Percentiles rank a stretch among this genome's conserved stretches.
These are phyloP conservation scores for Tetrahymena malaccensis DNA, from an alignment of 73 alveolate species.

Conservation along the genomic window DNA sequence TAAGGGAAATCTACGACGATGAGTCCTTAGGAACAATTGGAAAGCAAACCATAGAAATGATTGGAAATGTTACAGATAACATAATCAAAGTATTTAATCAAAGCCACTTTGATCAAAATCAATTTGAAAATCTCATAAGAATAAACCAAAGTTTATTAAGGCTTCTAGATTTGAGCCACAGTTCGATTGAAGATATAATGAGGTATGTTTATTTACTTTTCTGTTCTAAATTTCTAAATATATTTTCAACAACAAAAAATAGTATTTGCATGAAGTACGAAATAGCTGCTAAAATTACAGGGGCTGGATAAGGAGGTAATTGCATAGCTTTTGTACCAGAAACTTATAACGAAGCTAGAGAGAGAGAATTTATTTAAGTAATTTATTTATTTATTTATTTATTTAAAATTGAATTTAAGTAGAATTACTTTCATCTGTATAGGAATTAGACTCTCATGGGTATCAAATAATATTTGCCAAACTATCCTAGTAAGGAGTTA, in stretches of 20 bases:
- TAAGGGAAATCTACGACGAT: neutral
- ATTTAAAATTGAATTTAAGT: too few species aligned
- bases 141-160: neutral
- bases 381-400: neutral
- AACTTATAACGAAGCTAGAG: neutral
- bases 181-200: neutral
- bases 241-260: neutral
- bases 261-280: neutral
- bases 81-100: neutral
- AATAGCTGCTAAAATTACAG: neutral
- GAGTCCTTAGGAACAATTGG: neutral
- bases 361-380: neutral
- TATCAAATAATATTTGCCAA: neutral
- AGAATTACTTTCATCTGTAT: neutral
- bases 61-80: neutral
- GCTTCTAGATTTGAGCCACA: neutral
- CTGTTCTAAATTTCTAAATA: neutral
- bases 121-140: neutral
- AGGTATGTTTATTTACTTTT: neutral
- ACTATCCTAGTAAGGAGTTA: neutral
- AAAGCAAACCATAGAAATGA: neutral
- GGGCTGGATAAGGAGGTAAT: neutral
- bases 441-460: neutral
- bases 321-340: neutral
- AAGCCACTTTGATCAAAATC: neutral